Evolutionary conservation across 345 rosid genomes (phyloP).

Genomic region (Mallotus nudiflorus): DNA sequence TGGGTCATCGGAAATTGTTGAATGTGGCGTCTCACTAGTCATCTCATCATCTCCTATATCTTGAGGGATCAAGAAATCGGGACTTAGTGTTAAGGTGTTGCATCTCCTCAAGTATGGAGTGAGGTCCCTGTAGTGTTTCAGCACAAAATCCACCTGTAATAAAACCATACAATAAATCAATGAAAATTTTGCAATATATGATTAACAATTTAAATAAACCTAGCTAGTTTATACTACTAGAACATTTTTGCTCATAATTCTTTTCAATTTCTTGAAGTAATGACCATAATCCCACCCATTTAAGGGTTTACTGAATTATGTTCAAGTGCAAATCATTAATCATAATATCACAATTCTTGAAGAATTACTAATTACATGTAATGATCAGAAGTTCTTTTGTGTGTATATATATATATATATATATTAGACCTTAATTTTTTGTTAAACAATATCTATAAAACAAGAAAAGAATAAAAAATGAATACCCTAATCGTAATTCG

Average conservation of each 20-base stretch:
- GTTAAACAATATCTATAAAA: too few relatives aligned
- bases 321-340: too few relatives aligned
- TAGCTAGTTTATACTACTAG: not conserved
- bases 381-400: too few relatives aligned
- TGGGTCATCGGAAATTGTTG: slow-evolving; percentile 72
- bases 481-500: not conserved
- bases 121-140: slow-evolving; percentile 73
- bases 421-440: too few relatives aligned
- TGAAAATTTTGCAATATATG: not conserved
- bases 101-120: slow-evolving; percentile 65
- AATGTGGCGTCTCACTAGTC: slow-evolving; percentile 56
- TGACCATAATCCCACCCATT: not conserved
- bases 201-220: too few relatives aligned
- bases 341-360: too few relatives aligned
- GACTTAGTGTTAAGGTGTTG: slow-evolving; percentile 68
- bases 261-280: not conserved
- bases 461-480: too few relatives aligned
- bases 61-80: slow-evolving; percentile 86
- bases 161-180: not conserved
- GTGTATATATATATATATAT: too few relatives aligned
- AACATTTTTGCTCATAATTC: not conserved
- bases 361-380: too few relatives aligned
- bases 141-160: slow-evolving; percentile 75
- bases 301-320: too few relatives aligned
- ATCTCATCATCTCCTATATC: slow-evolving; percentile 68